Evolutionary conservation across 768 basidiomycete species (phyloP).

Genomic region (Mrakia gelida): DNA sequence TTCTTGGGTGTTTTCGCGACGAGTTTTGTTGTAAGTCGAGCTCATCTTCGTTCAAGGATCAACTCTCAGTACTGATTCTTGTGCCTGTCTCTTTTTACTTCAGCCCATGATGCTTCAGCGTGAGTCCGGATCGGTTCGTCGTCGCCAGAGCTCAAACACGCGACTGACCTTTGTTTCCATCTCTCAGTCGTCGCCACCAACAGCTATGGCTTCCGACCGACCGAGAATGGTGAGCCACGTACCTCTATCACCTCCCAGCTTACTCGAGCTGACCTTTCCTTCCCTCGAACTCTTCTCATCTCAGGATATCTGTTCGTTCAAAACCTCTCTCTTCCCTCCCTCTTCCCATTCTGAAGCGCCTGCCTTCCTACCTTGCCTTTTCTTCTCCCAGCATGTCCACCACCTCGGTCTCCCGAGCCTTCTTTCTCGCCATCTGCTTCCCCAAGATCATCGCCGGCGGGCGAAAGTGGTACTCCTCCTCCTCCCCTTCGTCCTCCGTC

Average conservation of each 20-base stretch:
- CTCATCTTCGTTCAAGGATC: too few species aligned
- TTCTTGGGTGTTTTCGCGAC: slow-evolving; percentile 43
- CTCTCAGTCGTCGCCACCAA: slow-evolving; percentile 41
- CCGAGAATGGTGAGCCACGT: slow-evolving; percentile 20
- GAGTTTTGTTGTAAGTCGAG: slow-evolving; percentile 36
- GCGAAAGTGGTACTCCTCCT: slow-evolving; percentile 32
- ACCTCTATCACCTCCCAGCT: too few species aligned
- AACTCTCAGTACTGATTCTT: too few species aligned
- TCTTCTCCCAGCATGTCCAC: slow-evolving; percentile 34
- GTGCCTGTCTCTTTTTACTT: too few species aligned
- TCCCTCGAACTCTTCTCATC: background rate
- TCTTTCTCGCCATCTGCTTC: slow-evolving; percentile 40
- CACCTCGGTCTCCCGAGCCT: slow-evolving; percentile 36
- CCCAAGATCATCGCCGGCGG: slow-evolving; percentile 37
- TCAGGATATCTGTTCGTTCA: slow-evolving; percentile 25
- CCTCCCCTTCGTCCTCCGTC: slow-evolving; percentile 19
- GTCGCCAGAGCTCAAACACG: background rate
- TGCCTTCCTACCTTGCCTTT: too few species aligned
- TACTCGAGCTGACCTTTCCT: background rate
- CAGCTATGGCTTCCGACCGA: slow-evolving; percentile 40
- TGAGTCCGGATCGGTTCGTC: background rate
- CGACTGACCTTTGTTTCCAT: background rate
- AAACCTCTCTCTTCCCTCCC: background rate
- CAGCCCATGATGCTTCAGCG: slow-evolving; percentile 13
- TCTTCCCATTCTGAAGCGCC: background rate